Conservation (phyloP, 345 rosid genomes). For the Trapa incisa region DNA sequence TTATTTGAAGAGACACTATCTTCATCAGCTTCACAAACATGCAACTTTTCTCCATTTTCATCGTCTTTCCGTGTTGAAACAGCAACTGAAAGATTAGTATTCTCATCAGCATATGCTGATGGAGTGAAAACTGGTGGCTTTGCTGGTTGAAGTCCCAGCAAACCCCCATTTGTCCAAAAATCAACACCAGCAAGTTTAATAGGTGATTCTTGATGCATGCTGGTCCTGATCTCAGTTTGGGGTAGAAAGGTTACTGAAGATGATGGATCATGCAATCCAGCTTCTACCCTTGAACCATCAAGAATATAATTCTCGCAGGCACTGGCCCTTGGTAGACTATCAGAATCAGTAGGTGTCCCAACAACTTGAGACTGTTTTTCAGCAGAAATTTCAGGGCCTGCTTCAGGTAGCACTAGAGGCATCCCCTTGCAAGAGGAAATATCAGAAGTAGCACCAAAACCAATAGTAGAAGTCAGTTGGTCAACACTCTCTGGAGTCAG, state of each 20-base stretch:
- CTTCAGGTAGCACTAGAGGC: conserved; percentile 12
- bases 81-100: conserved; percentile 5
- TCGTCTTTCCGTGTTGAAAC: conserved; percentile 1
- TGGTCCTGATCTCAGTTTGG: conserved; percentile 9
- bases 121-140: conserved; percentile 78
- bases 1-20: neutral
- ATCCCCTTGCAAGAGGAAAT: conserved; percentile 15
- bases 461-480: conserved; percentile 14
- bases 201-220: conserved; percentile 27
- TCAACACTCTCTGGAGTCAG: conserved; percentile 9
- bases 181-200: conserved; percentile 27
- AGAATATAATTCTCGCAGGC: conserved; percentile 11
- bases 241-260: conserved; percentile 10
- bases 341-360: conserved; percentile 25
- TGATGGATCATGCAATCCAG: conserved; percentile 16
- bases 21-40: conserved; percentile 21
- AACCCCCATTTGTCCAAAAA: conserved; percentile 90
- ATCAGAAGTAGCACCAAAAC: conserved; percentile 18
- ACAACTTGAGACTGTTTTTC: conserved; percentile 20
- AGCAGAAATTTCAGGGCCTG: conserved; percentile 16
- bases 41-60: conserved; percentile 21
- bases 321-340: conserved; percentile 13
- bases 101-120: conserved; percentile 18
- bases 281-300: conserved; percentile 15
- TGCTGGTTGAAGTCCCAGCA: conserved; percentile 82